These are phyloP conservation scores for Ascosphaera apis DNA, from an alignment of 2,329 filamentous ascomycete genomes.

Conservation along the genomic window DNA sequence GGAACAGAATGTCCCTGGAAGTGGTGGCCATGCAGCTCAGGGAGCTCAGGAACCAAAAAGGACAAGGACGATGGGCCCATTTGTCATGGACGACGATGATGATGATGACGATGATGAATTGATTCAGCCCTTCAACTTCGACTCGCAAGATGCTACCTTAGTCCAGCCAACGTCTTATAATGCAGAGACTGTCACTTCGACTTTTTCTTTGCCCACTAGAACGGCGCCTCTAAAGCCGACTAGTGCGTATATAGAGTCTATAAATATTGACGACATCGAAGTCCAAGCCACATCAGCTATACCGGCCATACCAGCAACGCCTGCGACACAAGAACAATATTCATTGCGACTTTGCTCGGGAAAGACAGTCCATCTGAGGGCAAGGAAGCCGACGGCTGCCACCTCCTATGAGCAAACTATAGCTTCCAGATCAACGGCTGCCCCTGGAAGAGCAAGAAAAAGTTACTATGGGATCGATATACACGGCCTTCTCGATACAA, in stretches of 20 bases:
- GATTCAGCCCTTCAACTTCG: neutral
- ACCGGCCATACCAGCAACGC: neutral
- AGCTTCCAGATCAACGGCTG: conserved; percentile 27
- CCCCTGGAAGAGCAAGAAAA: conserved; percentile 30
- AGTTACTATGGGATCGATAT: conserved; percentile 87
- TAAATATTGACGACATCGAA: too few relatives aligned
- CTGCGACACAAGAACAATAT: conserved; percentile 7
- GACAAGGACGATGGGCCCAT: conserved; percentile 18
- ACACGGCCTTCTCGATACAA: conserved; percentile 54
- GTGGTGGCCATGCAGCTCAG: conserved; percentile 10
- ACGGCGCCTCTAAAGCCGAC: neutral
- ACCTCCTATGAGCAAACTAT: conserved; percentile 30
- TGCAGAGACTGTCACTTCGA: conserved; percentile 1
- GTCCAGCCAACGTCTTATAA: conserved; percentile 1
- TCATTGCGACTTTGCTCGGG: conserved; percentile 26
- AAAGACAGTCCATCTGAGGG: conserved; percentile 20
- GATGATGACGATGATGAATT: conserved; percentile 11
- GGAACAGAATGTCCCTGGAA: conserved; percentile 2
- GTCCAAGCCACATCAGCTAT: conserved; percentile 1
- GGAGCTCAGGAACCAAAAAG: conserved; percentile 16
- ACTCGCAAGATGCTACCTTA: conserved; percentile 4
- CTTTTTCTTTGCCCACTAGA: neutral
- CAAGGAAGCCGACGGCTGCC: conserved; percentile 14
- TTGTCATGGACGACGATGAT: conserved; percentile 20
- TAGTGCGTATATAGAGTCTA: neutral